A percentile compares a stretch with the other conserved stretches of the same genome.
Conservation (phyloP, 208 protist genomes). For the Wallacemonas collosoma region DNA sequence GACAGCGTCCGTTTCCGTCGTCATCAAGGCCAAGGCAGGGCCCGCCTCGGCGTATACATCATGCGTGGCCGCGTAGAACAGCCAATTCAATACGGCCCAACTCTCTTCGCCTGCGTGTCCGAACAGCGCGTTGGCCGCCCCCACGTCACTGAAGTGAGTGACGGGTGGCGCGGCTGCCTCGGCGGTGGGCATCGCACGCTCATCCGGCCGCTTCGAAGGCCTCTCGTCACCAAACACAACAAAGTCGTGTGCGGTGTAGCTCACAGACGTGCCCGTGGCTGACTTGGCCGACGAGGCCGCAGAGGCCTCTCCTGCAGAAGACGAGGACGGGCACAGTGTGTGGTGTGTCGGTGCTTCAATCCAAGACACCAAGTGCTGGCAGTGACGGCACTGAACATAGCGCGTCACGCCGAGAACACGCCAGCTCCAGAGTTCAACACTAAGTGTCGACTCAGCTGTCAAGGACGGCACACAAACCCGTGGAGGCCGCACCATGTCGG, state of each 20-base stretch:
- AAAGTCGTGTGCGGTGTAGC: slow-evolving; percentile 3
- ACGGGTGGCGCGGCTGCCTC: no score
- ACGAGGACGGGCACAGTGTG: neutral
- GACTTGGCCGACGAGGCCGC: neutral
- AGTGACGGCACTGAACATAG: slow-evolving; percentile 52
- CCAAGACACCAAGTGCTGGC: slow-evolving; percentile 49
- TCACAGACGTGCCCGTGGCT: neutral
- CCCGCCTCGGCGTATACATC: neutral
- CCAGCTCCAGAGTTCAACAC: slow-evolving; percentile 77
- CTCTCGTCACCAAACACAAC: slow-evolving; percentile 20
- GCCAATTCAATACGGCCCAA: neutral
- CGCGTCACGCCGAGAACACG: slow-evolving; percentile 55
- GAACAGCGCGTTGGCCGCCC: no score
- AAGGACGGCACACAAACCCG: slow-evolving; percentile 22
- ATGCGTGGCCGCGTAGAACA: slow-evolving; percentile 4
- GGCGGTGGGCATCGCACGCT: no score
- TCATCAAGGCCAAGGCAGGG: neutral
- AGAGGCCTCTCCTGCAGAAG: no score
- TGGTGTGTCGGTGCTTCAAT: slow-evolving; percentile 46
- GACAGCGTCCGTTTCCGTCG: neutral
- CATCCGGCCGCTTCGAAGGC: no score
- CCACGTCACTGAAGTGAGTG: no score
- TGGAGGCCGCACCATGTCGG: slow-evolving; percentile 21
- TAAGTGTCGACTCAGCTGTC: slow-evolving; percentile 20
- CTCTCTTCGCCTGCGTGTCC: neutral